These are phyloP conservation scores for Fusarium chlamydosporum DNA, from an alignment of 2,329 filamentous ascomycete genomes.

Conservation along the genomic window DNA sequence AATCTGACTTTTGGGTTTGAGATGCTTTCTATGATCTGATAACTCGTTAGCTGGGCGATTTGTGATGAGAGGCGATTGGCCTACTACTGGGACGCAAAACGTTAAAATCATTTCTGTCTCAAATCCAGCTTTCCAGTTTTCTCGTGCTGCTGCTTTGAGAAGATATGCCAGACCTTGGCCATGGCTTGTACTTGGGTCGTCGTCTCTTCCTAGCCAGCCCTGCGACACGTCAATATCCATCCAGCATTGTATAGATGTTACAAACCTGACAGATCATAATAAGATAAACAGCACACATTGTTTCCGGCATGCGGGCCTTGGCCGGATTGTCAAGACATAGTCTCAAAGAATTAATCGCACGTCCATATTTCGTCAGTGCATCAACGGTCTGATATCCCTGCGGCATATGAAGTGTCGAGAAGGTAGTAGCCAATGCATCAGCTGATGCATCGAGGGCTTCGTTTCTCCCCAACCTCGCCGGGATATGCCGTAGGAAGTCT, in stretches of 20 bases:
- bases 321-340: slow-evolving; percentile 49
- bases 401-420: slow-evolving; percentile 45
- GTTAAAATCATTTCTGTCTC: slow-evolving; percentile 52
- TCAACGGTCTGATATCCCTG: slow-evolving; percentile 36
- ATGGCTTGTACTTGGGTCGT: slow-evolving; percentile 49
- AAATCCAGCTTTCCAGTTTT: slow-evolving; percentile 49
- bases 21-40: slow-evolving; percentile 54
- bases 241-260: not conserved
- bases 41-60: not conserved
- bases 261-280: slow-evolving; percentile 56
- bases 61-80: not conserved
- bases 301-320: slow-evolving; percentile 51
- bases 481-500: slow-evolving; percentile 61
- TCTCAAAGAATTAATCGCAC: slow-evolving; percentile 51
- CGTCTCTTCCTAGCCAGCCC: slow-evolving; percentile 53
- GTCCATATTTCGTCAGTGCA: slow-evolving; percentile 52
- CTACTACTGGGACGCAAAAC: slow-evolving; percentile 54
- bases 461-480: slow-evolving; percentile 61
- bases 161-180: slow-evolving; percentile 54
- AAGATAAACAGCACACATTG: slow-evolving; percentile 57
- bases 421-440: slow-evolving; percentile 50
- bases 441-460: slow-evolving; percentile 60
- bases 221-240: not conserved
- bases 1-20: slow-evolving; percentile 38
- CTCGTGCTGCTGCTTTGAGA: slow-evolving; percentile 48